These are phyloP conservation scores for Dactylellina sp. DNA, from an alignment of 2,329 filamentous ascomycete species.

Conservation along the genomic window DNA sequence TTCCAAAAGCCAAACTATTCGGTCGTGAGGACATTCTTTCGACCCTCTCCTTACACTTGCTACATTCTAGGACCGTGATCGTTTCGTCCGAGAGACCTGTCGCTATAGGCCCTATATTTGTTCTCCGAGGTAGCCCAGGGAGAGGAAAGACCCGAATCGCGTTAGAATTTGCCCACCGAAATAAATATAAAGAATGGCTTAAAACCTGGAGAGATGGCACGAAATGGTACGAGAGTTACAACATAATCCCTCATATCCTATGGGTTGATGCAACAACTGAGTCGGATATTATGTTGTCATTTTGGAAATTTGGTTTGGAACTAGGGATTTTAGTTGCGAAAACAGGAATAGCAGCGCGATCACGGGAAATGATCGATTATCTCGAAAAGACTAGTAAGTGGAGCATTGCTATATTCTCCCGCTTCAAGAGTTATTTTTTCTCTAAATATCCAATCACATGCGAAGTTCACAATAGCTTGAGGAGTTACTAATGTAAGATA, in stretches of 20 bases:
- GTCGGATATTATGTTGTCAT: not conserved
- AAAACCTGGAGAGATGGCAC: too few relatives aligned
- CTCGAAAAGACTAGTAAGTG: too few relatives aligned
- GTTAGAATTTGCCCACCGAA: constrained; percentile 17
- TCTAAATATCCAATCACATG: too few relatives aligned
- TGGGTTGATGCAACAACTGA: constrained; percentile 15
- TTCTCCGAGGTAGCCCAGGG: constrained; percentile 16
- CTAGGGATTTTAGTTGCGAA: not conserved
- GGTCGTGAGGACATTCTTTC: not conserved
- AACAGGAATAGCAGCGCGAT: too few relatives aligned
- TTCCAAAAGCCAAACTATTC: not conserved
- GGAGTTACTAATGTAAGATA: too few relatives aligned
- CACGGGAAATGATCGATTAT: too few relatives aligned
- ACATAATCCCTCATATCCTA: not conserved
- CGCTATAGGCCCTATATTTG: not conserved
- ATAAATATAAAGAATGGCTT: not conserved
- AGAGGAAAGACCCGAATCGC: constrained; percentile 25
- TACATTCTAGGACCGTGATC: too few relatives aligned
- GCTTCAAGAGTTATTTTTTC: too few relatives aligned
- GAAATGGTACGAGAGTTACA: too few relatives aligned
- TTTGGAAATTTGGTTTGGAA: not conserved
- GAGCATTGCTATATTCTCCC: too few relatives aligned
- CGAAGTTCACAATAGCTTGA: too few relatives aligned
- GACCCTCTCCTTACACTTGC: not conserved
- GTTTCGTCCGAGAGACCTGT: too few relatives aligned